Percentiles rank a stretch among this genome's conserved stretches.
Conservation (phyloP, 345 rosid genomes). For the Salix arbutifolia region DNA sequence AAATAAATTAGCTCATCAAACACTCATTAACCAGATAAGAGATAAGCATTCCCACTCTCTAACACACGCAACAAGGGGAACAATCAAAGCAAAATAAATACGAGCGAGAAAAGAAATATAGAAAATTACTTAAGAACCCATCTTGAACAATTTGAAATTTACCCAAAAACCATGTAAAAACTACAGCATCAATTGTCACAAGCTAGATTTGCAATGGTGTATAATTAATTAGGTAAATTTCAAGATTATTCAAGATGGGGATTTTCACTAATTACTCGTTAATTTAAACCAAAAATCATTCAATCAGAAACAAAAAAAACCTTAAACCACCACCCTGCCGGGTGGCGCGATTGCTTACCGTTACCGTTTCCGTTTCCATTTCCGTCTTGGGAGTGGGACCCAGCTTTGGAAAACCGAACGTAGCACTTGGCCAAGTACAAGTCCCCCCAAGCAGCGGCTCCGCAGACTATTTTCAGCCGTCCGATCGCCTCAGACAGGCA, state of each 20-base stretch:
- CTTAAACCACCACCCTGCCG: constrained; percentile 21
- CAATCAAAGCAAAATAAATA: background rate
- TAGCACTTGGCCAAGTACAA: constrained; percentile 86
- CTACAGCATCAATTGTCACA: background rate
- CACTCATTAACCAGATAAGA: background rate
- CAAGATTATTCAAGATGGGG: background rate
- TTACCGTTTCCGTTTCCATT: constrained; percentile 30
- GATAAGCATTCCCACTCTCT: background rate
- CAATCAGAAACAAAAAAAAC: constrained; percentile 10
- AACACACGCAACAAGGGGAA: background rate
- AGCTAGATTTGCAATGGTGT: background rate
- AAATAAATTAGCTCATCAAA: background rate
- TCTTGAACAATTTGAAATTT: background rate
- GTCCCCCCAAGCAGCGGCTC: constrained; percentile 60
- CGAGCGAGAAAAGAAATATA: background rate
- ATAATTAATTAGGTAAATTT: background rate
- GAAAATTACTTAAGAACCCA: background rate
- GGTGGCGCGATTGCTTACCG: constrained; percentile 38
- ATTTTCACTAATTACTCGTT: background rate
- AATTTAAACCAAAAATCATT: constrained; percentile 5
- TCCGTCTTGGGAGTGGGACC: constrained; percentile 41
- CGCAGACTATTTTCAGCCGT: constrained; percentile 51
- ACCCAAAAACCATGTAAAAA: constrained; percentile 1
- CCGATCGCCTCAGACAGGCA: constrained; percentile 22
- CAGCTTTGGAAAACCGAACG: constrained; percentile 56